Evolutionary conservation across 1,284 basidiomycete species (phyloP).

Genomic region (Cystobasidium sp.): DNA sequence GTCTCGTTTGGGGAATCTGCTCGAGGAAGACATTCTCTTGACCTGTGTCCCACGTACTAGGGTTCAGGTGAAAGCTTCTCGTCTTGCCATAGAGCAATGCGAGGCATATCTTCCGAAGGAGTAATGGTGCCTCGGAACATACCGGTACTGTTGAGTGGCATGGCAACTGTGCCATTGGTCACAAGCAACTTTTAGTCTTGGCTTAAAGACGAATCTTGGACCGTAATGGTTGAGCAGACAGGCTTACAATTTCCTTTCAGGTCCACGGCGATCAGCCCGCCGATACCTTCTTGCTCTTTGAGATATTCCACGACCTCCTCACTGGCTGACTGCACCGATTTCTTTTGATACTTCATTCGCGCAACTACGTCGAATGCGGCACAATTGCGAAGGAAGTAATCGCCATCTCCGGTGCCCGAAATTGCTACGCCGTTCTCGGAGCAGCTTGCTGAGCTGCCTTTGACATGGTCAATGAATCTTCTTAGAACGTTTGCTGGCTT

Average conservation of each 20-base stretch:
- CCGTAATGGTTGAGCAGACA: background rate
- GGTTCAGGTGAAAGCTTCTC: conserved; percentile 57
- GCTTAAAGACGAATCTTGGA: background rate
- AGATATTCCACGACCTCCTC: conserved; percentile 66
- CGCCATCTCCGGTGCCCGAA: conserved; percentile 80
- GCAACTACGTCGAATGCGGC: conserved; percentile 70
- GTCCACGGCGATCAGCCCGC: conserved; percentile 74
- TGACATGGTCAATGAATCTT: conserved; percentile 60
- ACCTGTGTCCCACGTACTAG: background rate
- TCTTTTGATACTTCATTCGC: conserved; percentile 67
- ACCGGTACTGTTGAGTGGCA: conserved; percentile 67
- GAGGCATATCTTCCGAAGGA: conserved; percentile 65
- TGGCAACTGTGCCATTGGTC: conserved; percentile 7
- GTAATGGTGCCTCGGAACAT: conserved; percentile 74
- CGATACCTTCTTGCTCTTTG: conserved; percentile 64
- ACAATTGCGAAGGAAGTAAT: conserved; percentile 75
- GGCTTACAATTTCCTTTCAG: conserved; percentile 65
- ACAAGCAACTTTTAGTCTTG: background rate
- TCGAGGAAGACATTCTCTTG: too few relatives aligned
- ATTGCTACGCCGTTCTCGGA: conserved; percentile 67
- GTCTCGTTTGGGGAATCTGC: too few relatives aligned
- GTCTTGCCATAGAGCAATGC: conserved; percentile 75
- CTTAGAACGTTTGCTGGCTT: conserved; percentile 51
- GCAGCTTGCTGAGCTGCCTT: conserved; percentile 55
- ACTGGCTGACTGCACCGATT: conserved; percentile 66